Evolutionary conservation across 2,329 filamentous ascomycete species (phyloP).

Genomic region (Talaromyces sp.): DNA sequence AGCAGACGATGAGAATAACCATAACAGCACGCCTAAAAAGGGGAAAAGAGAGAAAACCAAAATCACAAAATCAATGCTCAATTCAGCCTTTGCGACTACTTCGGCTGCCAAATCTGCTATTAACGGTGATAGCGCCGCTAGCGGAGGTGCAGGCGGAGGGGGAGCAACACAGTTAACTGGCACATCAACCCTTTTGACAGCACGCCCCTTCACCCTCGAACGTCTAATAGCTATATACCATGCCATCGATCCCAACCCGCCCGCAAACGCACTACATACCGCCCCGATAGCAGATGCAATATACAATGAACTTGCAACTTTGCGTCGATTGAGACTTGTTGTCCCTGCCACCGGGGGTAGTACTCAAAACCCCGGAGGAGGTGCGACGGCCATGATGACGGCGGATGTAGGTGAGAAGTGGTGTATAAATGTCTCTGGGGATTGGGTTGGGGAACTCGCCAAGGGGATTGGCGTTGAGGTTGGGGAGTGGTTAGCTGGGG

Average conservation of each 20-base stretch:
- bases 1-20: slow-evolving; percentile 29
- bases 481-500: slow-evolving; percentile 41
- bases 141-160: slow-evolving; percentile 15
- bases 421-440: slow-evolving; percentile 44
- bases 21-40: slow-evolving; percentile 29
- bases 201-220: slow-evolving; percentile 43
- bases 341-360: slow-evolving; percentile 34
- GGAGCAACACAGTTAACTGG: slow-evolving; percentile 25
- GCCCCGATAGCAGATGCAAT: slow-evolving; percentile 39
- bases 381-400: slow-evolving; percentile 29
- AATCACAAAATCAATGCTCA: slow-evolving; percentile 38
- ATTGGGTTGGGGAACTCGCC: slow-evolving; percentile 44
- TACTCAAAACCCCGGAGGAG: slow-evolving; percentile 17
- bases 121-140: slow-evolving; percentile 16
- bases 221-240: slow-evolving; percentile 45
- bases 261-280: slow-evolving; percentile 34
- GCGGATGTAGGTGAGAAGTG: slow-evolving; percentile 43
- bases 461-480: slow-evolving; percentile 43
- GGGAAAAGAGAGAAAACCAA: slow-evolving; percentile 34
- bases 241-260: slow-evolving; percentile 43
- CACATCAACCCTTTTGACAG: slow-evolving; percentile 37
- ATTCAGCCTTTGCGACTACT: slow-evolving; percentile 36
- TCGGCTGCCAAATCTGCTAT: slow-evolving; percentile 32
- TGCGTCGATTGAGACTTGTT: slow-evolving; percentile 44
- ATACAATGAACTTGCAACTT: slow-evolving; percentile 43